Conservation (phyloP, 2,329 filamentous ascomycete genomes). For the Graphiopsis chlorocephala region DNA sequence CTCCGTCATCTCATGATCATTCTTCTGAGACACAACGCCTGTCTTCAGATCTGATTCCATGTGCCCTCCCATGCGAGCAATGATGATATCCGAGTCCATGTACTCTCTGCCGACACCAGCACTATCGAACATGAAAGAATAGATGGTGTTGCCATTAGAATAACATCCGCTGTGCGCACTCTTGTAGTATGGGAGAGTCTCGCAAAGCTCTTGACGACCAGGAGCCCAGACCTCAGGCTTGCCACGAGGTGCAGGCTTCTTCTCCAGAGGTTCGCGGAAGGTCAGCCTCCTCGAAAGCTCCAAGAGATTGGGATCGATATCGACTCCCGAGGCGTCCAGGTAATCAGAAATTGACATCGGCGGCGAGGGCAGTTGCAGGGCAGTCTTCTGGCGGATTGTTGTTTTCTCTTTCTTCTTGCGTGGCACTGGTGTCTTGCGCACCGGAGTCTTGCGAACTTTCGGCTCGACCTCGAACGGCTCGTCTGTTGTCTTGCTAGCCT, state of each 20-base stretch:
- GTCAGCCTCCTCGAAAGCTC: conserved; percentile 28
- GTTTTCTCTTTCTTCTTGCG: background rate
- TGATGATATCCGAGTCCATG: conserved; percentile 60
- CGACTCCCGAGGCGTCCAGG: background rate
- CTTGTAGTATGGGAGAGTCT: conserved; percentile 62
- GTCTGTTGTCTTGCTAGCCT: background rate
- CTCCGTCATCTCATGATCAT: conserved; percentile 46
- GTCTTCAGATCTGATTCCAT: conserved; percentile 45
- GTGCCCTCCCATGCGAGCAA: conserved; percentile 61
- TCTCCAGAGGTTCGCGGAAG: conserved; percentile 23
- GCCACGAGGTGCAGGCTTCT: conserved; percentile 35
- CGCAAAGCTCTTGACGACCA: conserved; percentile 59
- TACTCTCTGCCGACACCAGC: conserved; percentile 54
- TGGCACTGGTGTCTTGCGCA: background rate
- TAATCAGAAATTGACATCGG: background rate
- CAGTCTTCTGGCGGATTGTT: background rate
- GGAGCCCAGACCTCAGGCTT: conserved; percentile 57
- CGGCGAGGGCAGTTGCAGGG: background rate
- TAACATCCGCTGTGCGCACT: conserved; percentile 61
- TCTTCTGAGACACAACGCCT: conserved; percentile 46
- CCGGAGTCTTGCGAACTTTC: background rate
- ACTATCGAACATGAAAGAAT: conserved; percentile 59
- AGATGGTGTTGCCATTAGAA: conserved; percentile 47
- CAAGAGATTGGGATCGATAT: conserved; percentile 19
- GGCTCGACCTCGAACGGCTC: background rate